A percentile compares a stretch with the other conserved stretches of the same genome.
Conservation (phyloP, 2,329 filamentous ascomycete species). For the Pseudogymnoascus destructans region DNA sequence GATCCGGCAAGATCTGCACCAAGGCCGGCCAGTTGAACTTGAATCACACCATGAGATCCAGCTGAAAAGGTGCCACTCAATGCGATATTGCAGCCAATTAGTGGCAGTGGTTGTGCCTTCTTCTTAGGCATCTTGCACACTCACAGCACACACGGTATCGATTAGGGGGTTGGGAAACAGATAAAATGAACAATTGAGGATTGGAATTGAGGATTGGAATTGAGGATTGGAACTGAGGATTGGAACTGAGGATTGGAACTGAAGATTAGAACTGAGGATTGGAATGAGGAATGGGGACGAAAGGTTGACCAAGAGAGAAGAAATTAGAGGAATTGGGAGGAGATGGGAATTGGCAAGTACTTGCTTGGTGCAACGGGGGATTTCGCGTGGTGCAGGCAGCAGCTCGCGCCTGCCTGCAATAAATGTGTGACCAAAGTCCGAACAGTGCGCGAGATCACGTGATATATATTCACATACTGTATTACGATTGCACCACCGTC, state of each 20-base stretch:
- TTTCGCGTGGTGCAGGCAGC: neutral
- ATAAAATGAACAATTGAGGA: neutral
- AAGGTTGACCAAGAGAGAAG: neutral
- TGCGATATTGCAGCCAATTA: conserved; percentile 39
- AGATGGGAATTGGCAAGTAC: neutral
- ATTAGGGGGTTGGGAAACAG: neutral
- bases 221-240: neutral
- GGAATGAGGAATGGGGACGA: neutral
- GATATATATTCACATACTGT: neutral
- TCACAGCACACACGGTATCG: neutral
- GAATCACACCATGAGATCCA: conserved; percentile 28
- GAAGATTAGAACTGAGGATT: neutral
- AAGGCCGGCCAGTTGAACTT: conserved; percentile 34
- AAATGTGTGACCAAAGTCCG: neutral
- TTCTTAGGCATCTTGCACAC: conserved; percentile 3
- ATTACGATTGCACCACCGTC: no score
- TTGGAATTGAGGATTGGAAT: neutral
- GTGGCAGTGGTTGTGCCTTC: conserved; percentile 21
- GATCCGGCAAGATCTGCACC: conserved; percentile 37
- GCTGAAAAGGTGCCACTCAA: conserved; percentile 48
- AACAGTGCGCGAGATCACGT: neutral
- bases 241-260: neutral
- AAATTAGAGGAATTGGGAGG: neutral
- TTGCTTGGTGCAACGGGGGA: neutral
- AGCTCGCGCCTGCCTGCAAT: neutral